These are phyloP conservation scores for Rubia balearica DNA, from an alignment of 305 asterid species.

Conservation along the genomic window DNA sequence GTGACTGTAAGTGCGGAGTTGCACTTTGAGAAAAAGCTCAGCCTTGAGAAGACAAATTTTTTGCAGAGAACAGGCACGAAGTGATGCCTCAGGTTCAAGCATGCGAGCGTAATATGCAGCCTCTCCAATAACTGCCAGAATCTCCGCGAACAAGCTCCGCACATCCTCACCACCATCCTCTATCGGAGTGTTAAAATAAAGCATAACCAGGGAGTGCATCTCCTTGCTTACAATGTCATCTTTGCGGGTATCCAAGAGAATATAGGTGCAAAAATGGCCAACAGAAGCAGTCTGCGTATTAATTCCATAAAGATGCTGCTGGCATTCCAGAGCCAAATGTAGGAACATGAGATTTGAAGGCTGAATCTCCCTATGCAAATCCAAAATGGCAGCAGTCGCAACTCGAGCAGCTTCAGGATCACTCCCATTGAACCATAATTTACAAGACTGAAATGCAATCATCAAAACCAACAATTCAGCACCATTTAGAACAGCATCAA, in stretches of 20 bases:
- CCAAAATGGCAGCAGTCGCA: neutral
- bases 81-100: neutral
- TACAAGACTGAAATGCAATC: neutral
- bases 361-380: conserved; percentile 1
- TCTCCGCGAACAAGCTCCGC: neutral
- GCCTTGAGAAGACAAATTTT: neutral
- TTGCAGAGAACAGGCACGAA: neutral
- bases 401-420: neutral
- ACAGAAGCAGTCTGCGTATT: neutral
- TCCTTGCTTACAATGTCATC: neutral
- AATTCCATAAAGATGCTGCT: neutral
- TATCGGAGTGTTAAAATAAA: neutral
- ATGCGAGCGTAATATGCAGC: neutral
- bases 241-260: neutral
- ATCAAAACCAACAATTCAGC: neutral
- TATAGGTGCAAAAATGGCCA: neutral
- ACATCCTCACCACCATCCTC: neutral
- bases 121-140: neutral
- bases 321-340: neutral
- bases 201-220: neutral
- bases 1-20: neutral
- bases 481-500: neutral
- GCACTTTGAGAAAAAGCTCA: neutral
- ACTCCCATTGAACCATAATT: neutral
- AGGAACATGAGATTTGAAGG: neutral